Evolutionary conservation across 345 rosid genomes (phyloP).

Genomic region (Combretum micranthum): DNA sequence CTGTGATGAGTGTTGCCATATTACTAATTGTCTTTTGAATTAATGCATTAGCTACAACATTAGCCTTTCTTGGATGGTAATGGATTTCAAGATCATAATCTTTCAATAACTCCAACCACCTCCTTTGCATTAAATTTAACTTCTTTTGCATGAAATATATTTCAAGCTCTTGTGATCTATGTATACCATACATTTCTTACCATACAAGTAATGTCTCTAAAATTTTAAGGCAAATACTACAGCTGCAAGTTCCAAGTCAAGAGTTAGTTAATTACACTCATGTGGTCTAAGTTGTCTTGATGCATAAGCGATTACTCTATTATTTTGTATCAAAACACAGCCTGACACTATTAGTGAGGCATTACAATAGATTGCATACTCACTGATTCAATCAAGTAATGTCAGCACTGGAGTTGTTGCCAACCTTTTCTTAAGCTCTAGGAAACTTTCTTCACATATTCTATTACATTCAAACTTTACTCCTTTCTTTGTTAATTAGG

Average conservation of each 20-base stretch:
- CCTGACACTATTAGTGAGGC: background rate
- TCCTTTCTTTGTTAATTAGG: background rate
- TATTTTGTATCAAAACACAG: background rate
- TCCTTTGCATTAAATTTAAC: too few relatives aligned
- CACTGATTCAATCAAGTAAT: background rate
- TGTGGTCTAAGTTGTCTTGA: background rate
- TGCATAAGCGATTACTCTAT: background rate
- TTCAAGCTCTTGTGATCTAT: too few relatives aligned
- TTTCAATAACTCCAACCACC: too few relatives aligned
- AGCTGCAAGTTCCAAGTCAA: conserved; percentile 3
- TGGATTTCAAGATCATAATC: too few relatives aligned
- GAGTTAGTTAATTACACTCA: background rate
- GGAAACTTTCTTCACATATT: background rate
- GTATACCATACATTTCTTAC: too few relatives aligned
- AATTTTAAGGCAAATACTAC: background rate
- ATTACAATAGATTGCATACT: background rate
- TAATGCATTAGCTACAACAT: too few relatives aligned
- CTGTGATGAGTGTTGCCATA: too few relatives aligned
- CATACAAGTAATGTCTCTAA: too few relatives aligned
- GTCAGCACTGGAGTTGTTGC: background rate
- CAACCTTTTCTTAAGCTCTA: background rate
- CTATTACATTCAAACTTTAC: background rate
- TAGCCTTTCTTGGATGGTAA: too few relatives aligned
- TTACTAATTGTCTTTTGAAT: too few relatives aligned
- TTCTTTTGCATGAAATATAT: too few relatives aligned